Evolutionary conservation across 2,329 filamentous ascomycete genomes (phyloP).

Genomic region (Fusarium subglutinans): DNA sequence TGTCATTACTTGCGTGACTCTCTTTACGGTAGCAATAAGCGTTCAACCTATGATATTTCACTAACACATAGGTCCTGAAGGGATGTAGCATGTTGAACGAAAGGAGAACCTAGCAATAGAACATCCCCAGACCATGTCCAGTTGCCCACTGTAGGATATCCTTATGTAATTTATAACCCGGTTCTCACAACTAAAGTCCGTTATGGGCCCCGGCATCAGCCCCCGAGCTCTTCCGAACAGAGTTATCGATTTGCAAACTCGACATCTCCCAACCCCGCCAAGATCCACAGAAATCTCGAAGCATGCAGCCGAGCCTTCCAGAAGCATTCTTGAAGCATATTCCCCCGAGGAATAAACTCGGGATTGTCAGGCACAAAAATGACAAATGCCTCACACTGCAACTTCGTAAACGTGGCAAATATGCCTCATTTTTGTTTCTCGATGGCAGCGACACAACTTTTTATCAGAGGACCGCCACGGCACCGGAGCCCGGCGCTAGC

Average conservation of each 20-base stretch:
- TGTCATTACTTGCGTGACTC: background rate
- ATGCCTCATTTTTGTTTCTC: background rate
- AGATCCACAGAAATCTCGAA: background rate
- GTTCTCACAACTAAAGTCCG: background rate
- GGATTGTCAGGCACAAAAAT: background rate
- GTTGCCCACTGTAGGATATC: background rate
- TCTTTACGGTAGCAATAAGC: background rate
- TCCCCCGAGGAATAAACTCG: background rate
- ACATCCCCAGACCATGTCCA: background rate
- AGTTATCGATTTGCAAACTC: background rate
- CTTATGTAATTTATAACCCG: background rate
- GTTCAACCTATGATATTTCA: background rate
- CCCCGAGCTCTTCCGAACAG: background rate
- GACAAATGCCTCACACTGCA: background rate
- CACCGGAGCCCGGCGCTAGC: constrained; percentile 2
- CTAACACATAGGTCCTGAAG: too few relatives aligned
- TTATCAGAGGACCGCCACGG: background rate
- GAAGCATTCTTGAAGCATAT: background rate
- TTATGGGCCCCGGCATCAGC: background rate
- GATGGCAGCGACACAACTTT: background rate
- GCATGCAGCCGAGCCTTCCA: background rate
- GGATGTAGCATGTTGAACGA: background rate
- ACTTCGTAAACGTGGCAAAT: background rate
- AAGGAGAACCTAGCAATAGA: background rate
- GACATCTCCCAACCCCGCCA: background rate